Base-by-base conservation (phyloP, 1,284 basidiomycete genomes). In the Sphagnurus paluster region DNA sequence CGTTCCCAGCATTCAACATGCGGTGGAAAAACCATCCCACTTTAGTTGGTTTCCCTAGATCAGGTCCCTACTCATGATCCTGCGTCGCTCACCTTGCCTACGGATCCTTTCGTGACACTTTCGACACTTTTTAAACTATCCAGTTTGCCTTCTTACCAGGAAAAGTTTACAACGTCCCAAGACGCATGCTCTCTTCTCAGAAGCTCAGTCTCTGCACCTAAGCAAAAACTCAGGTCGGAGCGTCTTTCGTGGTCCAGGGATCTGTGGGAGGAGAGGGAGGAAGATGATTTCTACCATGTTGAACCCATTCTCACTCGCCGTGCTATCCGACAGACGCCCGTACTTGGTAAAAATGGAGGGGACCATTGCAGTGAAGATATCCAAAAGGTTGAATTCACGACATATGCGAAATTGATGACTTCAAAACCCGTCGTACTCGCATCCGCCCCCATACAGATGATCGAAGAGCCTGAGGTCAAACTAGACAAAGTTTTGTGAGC, bases 51-150 rank as follows among this genome's bases (percentile, higher is more conserved):
- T 16, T 61, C 67, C 21, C 61, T 72, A 48, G 65, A 65, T 28
- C 64, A 58, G 36, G 65, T 81, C 7, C 73, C 82, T 2, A 60
- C 69, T 33, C 63, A 65, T 26, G 80, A 84, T 48, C 70, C 75
- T 2, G 72, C 68, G 23, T 74, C 75, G 3, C 66, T 84, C 13
- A 60, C 65, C 17, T 66, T 77, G 10, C 76, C 74, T 8, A 57
- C 64, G 19, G 82, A 82, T 33, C 80, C 78, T 8, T 75, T 76
- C 34, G 69, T 75, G 1, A 53, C 55, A 6, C 66, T 82, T 14
- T 61, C 58, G 39, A 58, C 59, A 17, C 48, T 66, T 16, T 54
- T 68, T 56, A 53, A 55, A 50, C 48, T 76, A 13, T 44, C 63
- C 38, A 46, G 63, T 10, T 50, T 74, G 14, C 46, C 61, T 10